Percentiles rank a stretch among this genome's conserved stretches.
Evolutionary conservation across 1,284 basidiomycete genomes (phyloP).

Genomic region (Cutaneotrichosporon sp.): DNA sequence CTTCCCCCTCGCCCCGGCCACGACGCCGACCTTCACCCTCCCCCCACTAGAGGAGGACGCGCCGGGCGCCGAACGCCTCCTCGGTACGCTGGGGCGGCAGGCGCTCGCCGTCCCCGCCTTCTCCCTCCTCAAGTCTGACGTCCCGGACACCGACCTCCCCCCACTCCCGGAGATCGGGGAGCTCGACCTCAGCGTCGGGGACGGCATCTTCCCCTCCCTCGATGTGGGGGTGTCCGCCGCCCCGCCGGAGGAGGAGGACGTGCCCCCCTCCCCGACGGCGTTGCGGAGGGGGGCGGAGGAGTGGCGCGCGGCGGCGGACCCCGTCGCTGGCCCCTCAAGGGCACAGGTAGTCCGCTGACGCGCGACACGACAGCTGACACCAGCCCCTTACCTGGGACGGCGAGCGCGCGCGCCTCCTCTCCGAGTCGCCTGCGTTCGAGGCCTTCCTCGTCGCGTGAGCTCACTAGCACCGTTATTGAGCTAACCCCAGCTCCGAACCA

Average conservation of each 20-base stretch:
- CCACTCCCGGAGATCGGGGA: not conserved
- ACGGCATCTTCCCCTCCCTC: not conserved
- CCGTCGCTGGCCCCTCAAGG: slow-evolving; percentile 8
- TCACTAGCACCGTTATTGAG: not conserved
- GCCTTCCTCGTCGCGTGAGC: slow-evolving; percentile 33
- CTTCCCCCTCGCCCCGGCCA: slow-evolving; percentile 3
- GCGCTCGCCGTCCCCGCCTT: not conserved
- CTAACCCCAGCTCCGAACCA: slow-evolving; percentile 25
- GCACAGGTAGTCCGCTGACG: slow-evolving; percentile 19
- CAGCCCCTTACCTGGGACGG: slow-evolving; percentile 18
- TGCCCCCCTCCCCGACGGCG: not conserved
- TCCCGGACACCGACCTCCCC: not conserved
- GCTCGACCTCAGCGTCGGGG: not conserved
- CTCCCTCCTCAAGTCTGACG: slow-evolving; percentile 8
- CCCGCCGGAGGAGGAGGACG: not conserved
- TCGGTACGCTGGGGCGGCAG: slow-evolving; percentile 11
- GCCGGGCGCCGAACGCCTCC: slow-evolving; percentile 31
- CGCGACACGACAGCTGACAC: not conserved
- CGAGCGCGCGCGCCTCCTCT: slow-evolving; percentile 23
- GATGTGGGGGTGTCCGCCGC: not conserved
- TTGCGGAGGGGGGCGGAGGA: not conserved
- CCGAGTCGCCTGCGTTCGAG: slow-evolving; percentile 37
- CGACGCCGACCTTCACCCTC: slow-evolving; percentile 24
- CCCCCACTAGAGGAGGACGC: slow-evolving; percentile 35
- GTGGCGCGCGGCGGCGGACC: slow-evolving; percentile 8